phyloP scores from a whole-genome alignment of 75 land plant genomes.

The Selaginella tamariscina region DNA sequence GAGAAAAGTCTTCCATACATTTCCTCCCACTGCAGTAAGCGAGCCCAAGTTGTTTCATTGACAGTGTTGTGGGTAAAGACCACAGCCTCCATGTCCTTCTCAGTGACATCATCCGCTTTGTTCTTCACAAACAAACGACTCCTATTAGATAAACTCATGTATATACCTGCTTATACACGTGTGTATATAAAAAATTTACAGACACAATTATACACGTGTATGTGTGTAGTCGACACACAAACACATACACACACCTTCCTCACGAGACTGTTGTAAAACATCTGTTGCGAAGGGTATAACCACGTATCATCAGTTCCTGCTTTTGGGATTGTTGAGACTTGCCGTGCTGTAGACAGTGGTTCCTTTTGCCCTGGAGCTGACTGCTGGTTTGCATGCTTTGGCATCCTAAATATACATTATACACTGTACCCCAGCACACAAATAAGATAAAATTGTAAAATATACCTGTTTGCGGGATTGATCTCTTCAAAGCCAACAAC shows the following conservation, averaged over 20 bases:
- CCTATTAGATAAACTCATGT: too few species aligned
- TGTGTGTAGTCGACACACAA: too few species aligned
- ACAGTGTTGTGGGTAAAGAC: constrained; percentile 14
- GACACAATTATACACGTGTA: too few species aligned
- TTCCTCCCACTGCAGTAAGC: constrained; percentile 18
- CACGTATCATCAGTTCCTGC: constrained; percentile 17
- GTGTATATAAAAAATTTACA: too few species aligned
- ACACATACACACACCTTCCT: too few species aligned
- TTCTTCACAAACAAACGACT: too few species aligned
- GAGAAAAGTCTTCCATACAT: constrained; percentile 10
- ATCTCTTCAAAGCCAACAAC: constrained; percentile 9
- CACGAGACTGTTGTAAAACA: constrained; percentile 18
- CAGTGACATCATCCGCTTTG: constrained; percentile 19
- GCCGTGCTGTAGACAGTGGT: constrained; percentile 9
- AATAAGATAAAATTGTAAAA: too few species aligned
- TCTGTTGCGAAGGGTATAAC: constrained; percentile 17
- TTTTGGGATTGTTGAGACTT: constrained; percentile 15
- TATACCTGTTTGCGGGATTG: constrained; percentile 17
- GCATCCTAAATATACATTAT: too few species aligned
- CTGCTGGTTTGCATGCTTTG: constrained; percentile 14
- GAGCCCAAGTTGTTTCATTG: constrained; percentile 15
- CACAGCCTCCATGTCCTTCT: constrained; percentile 17
- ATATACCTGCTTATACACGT: too few species aligned
- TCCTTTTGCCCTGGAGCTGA: constrained; percentile 17
- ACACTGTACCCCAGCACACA: too few species aligned